Evolutionary conservation across 495 filamentous ascomycete species (phyloP), one percentile per base, ranked within the genome.

Genomic region (Daldinia vernicosa): DNA sequence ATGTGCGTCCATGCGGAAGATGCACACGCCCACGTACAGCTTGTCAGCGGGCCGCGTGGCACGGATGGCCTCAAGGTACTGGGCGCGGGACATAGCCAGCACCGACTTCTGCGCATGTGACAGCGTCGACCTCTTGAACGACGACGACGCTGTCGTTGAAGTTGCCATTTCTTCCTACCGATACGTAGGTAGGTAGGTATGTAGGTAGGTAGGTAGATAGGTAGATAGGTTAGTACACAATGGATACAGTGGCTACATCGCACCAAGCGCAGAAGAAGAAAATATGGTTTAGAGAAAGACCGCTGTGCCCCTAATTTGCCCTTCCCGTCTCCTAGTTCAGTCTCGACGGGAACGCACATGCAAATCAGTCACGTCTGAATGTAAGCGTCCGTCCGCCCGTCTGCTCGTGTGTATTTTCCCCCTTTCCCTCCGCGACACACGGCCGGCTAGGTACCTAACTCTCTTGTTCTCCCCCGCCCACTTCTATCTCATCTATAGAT

Each of bases 11-110:
- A 71, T 68, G 51, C 72, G 72, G 58, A 77, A 72, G 52, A 77
- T 71, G 58, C 75, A 77, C 24, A 69, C 72, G 56, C 75, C 75
- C 15, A 77, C 69, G 30, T 56, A 67, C 2, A 76, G 55, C 56
- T 66, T 75, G 45, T 75, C 72, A 1, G 53, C 70, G 51, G 67
- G 66, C 24, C 71, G 40, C 47, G 57, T 28, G 43, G 45, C 60
- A 32, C 63, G 47, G 54, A 74, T 69, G 30, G 51, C 45, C 11
- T 66, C 72, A n/a, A 70, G 56, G 64, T 65, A 76, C 60, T 74
- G 65, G 19, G 62, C 66, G 22, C 71, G 71, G 51, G 74, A 74
- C 74, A 76, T 76, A 51, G 74, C 68, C 4, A 76, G 69, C 15
- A 74, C 67, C 40, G 66, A 66, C 60, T 72, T 74, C 66, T 76